These are phyloP conservation scores for Rhodotorula toruloides DNA, from an alignment of 768 basidiomycete genomes.

Conservation along the genomic window DNA sequence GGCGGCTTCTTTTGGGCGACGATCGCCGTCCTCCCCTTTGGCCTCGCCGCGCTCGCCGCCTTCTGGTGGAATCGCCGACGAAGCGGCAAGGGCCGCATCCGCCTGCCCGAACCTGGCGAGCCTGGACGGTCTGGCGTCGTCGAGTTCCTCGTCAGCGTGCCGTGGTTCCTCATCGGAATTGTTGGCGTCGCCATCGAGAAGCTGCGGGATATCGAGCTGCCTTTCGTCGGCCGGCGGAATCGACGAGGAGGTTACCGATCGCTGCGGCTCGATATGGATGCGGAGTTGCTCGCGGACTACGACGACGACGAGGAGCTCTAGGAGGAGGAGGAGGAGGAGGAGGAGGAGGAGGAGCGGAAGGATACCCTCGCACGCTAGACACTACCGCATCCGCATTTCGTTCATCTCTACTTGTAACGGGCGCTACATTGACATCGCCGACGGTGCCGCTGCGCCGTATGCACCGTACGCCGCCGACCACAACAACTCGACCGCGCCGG, in stretches of 20 bases:
- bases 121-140: constrained; percentile 4
- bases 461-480: too few relatives aligned
- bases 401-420: too few relatives aligned
- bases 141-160: constrained; percentile 29
- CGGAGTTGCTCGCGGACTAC: constrained; percentile 36
- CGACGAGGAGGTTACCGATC: constrained; percentile 43
- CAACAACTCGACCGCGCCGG: too few relatives aligned
- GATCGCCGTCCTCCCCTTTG: constrained; percentile 69
- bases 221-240: constrained; percentile 41
- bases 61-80: constrained; percentile 73
- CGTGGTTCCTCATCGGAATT: constrained; percentile 32
- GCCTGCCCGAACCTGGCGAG: constrained; percentile 40
- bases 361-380: too few relatives aligned
- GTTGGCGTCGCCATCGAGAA: constrained; percentile 36
- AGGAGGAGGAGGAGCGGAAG: too few relatives aligned
- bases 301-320: constrained; percentile 9
- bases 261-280: constrained; percentile 46
- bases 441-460: too few relatives aligned
- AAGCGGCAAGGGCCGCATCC: constrained; percentile 56
- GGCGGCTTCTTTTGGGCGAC: constrained; percentile 78
- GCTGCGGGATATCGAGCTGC: constrained; percentile 44
- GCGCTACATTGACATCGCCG: too few relatives aligned
- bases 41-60: constrained; percentile 65
- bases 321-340: not conserved
- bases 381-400: too few relatives aligned